A percentile compares a stretch with the other conserved stretches of the same genome.
Conservation (phyloP, 1,284 basidiomycete genomes). For the Leccinum pachyderme region DNA sequence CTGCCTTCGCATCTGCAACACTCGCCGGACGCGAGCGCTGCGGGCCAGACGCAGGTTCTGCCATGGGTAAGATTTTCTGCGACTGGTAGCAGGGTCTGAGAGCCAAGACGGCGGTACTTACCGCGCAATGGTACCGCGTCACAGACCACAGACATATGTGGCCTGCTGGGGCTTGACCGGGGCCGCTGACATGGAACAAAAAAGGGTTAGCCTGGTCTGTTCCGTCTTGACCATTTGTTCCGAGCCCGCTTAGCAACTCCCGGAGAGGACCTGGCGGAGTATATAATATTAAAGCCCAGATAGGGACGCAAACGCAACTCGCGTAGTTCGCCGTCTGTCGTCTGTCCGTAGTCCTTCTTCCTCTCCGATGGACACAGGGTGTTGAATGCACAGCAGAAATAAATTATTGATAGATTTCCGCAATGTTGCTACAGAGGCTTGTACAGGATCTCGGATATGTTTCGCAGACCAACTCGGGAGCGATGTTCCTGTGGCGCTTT, state of each 20-base stretch:
- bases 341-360: no score
- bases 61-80: constrained; percentile 13
- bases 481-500: constrained; percentile 19
- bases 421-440: constrained; percentile 1
- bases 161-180: constrained; percentile 21
- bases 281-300: constrained; percentile 14
- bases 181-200: constrained; percentile 33
- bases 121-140: constrained; percentile 23
- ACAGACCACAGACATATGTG: constrained; percentile 32
- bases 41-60: constrained; percentile 26
- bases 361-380: no score
- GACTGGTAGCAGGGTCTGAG: constrained; percentile 6
- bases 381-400: background rate
- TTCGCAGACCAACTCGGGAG: background rate
- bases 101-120: constrained; percentile 16
- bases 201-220: constrained; percentile 20
- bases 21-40: constrained; percentile 26
- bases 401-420: background rate
- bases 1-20: constrained; percentile 20
- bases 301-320: constrained; percentile 12
- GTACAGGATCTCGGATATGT: background rate
- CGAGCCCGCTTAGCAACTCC: constrained; percentile 33
- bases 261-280: constrained; percentile 24
- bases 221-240: constrained; percentile 21
- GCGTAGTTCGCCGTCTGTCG: background rate